These are phyloP conservation scores for Pseudisothecium myosuroides DNA, from an alignment of 225 moss, liverwort and hornwort species.

Conservation along the genomic window DNA sequence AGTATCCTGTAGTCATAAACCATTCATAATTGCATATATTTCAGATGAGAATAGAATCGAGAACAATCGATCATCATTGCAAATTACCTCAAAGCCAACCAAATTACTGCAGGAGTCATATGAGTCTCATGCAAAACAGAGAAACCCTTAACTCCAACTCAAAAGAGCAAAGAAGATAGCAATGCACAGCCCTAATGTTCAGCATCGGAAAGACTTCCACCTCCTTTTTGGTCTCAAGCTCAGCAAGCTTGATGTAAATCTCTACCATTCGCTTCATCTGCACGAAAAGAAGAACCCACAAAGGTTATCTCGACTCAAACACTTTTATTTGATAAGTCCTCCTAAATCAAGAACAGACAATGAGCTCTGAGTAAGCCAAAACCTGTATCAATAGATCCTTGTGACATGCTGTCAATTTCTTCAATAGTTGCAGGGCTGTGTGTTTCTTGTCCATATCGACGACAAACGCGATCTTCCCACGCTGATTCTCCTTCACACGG, in stretches of 20 bases:
- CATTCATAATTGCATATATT: background rate
- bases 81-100: background rate
- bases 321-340: background rate
- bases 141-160: background rate
- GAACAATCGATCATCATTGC: background rate
- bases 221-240: conserved; percentile 86
- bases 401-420: conserved; percentile 41
- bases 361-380: background rate
- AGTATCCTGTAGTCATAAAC: conserved; percentile 41
- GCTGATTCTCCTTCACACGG: conserved; percentile 94
- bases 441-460: conserved; percentile 96
- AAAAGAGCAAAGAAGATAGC: background rate
- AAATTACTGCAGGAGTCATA: background rate
- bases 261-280: conserved; percentile 93
- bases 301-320: background rate
- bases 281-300: background rate
- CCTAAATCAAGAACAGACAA: background rate
- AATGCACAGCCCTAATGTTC: background rate
- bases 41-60: background rate
- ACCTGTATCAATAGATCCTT: conserved; percentile 64
- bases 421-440: conserved; percentile 71
- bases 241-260: conserved; percentile 92
- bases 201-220: conserved; percentile 9
- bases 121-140: background rate
- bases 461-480: conserved; percentile 83